Base-by-base conservation (phyloP, 2,329 filamentous ascomycete genomes). In the Fusarium sp. region DNA sequence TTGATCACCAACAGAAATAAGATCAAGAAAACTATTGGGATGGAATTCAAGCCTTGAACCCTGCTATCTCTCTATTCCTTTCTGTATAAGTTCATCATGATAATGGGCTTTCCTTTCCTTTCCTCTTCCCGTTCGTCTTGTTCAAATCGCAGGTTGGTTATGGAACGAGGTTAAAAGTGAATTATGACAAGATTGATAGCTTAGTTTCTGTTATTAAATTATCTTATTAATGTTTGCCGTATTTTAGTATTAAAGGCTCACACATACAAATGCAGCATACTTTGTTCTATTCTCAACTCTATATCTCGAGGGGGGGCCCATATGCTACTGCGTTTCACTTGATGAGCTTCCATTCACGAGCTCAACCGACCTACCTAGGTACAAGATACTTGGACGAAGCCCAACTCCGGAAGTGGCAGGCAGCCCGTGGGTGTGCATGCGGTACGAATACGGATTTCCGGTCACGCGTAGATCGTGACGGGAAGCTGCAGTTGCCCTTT, bases 401-500 rank as follows among this genome's bases (percentile, higher is more conserved):
- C 21, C 8, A 29, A 21, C 23, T 23, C 12, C 44, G 31, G 31
- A 20, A 37, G 46, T 49, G 31, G 21, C 21, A 38, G 24, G 21
- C 12, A 37, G 12, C 15, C 13, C 3, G 20, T n/a, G n/a, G n/a
- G n/a, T n/a, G n/a, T n/a, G n/a, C n/a, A n/a, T n/a, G 16, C 24
- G 10, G 21, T 28, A 10, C 29, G 41, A 23, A 46, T 37, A 41
- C 28, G 6, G 46, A 16, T 28, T 26, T 33, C 18, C 24, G 35
- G 35, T 65, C 61, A 65, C 53, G 60, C 46, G 35, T 26, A 18
- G 29, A 64, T 58, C 47, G 38, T 28, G 37, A 55, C 59, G 58
- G 63, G 35, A 61, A 56, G 55, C 55, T 62, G 55, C 63, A 71
- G 68, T 71, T 49, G 49, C 53, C 53, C 16, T 53, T 50, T 28